Base-by-base conservation (phyloP, 495 filamentous ascomycete species). In the Cryomyces antarcticus region DNA sequence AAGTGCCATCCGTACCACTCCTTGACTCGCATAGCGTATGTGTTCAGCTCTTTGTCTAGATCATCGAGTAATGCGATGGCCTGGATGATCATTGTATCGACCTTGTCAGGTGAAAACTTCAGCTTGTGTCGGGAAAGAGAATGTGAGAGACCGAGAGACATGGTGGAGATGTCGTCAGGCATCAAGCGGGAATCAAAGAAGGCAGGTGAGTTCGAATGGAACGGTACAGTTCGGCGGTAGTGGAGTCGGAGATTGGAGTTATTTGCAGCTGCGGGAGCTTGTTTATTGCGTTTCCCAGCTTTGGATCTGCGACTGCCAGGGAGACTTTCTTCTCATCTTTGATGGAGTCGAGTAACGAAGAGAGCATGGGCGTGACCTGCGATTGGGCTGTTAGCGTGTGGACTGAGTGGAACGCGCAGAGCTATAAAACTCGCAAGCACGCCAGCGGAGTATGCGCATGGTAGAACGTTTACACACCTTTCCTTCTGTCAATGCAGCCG, bases 1-100 rank as follows among this genome's bases (percentile, higher is more conserved):
- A 96, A 99, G 64, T 96, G 92, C 89, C 89, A 99, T 45, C 89
- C 89, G 54, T 99, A 99, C 89, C 89, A 99, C 62, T 99, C 89
- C 75, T 94, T 95, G 41, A 95, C 86, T 56, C 89, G 70, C 89
- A 99, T 99, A 51, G 89, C 92, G 54, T 93, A 95, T 49, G 78
- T 88, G 64, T 99, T 99, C 40, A 99, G 66, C 60, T 99, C 92
- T 69, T 99, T 99, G 68, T 99, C 89, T 35, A 96, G 65, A 50
- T 96, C 89, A 59, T 99, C 89, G 24, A 99, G 69, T 38, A 94
- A 75, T 28, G 77, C 77, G 52, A 97, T 93, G 44, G 89, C 84
- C 63, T 96, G 89, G 34, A 99, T 83, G 50, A 99, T 93, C 89
- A 99, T 99, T 41, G 86, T 87, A 53, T 99, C 89, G 44, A 99